Evolutionary conservation across 2,329 filamentous ascomycete genomes (phyloP), one percentile per base, ranked within the genome.

Genomic region (Colletotrichum destructivum): DNA sequence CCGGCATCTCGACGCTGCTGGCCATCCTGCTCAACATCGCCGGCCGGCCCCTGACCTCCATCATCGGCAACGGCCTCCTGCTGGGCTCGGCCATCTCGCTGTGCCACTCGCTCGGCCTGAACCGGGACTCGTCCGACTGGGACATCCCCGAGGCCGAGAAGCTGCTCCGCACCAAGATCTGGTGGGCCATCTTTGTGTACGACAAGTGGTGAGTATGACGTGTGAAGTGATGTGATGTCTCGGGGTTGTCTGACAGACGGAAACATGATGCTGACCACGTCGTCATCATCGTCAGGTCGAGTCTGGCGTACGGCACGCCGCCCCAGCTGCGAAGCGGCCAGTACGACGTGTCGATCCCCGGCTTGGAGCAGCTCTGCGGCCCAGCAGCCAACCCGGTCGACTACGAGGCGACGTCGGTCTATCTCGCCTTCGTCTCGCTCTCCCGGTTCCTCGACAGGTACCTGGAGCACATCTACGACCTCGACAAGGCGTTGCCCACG

Each of bases 21-120:
- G 86, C 89, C 2, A 85, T 88, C 6, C 78, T 91, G 11, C 82
- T 92, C 12, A 90, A 92, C 74, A 80, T 91, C 2, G 87, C 86
- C 0, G 90, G 90, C 1, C 83, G 90, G 3, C 90, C 90, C 1
- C 88, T 88, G 8, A 89, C 88, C 8, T 88, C 88, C 1, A 86
- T 91, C 76, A 87, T 89, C 7, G 88, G 89, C 0, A 90, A 90
- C 73, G 85, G 85, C 0, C 82, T 86, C 0, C 81, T 85, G 47
- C 78, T 89, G 1, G 88, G 87, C 0, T 82, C 84, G 0, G 86
- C 87, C 0, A 81, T 90, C 9, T 84, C 87, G 0, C 79, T 90
- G 57, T 86, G 86, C 0, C 84, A 90, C 75, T 86, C 86, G 0
- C 78, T 90, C 0, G 88, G 88, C 0, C 76, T 90, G 4, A 89